Conservation (phyloP, 176 grass and related monocot species). For the Avena sativa region DNA sequence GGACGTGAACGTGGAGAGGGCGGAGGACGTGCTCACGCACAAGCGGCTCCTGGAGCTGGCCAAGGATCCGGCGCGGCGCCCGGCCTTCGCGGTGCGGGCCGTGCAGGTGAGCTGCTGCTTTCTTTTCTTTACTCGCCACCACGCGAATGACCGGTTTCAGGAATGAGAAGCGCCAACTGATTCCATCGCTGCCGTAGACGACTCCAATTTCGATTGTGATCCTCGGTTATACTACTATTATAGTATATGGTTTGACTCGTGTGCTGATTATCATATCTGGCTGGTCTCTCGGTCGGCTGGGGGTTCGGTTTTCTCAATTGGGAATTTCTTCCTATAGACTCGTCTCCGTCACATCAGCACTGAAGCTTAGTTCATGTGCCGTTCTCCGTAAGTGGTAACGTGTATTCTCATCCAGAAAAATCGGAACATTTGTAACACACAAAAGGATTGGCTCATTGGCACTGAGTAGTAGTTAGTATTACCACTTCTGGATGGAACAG, state of each 20-base stretch:
- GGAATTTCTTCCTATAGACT: background rate
- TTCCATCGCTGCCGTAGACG: slow-evolving; percentile 17
- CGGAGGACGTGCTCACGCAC: slow-evolving; percentile 76
- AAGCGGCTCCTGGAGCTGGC: slow-evolving; percentile 65
- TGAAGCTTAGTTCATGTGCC: background rate
- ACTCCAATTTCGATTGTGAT: background rate
- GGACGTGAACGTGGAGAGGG: slow-evolving; percentile 78
- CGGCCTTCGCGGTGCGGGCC: slow-evolving; percentile 58
- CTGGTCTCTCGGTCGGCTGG: background rate
- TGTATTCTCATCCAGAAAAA: background rate
- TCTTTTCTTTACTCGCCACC: too few relatives aligned
- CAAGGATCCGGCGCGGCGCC: slow-evolving; percentile 51
- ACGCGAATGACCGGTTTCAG: too few relatives aligned
- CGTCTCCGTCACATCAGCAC: background rate
- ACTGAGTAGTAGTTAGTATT: background rate
- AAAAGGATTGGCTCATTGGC: slow-evolving; percentile 7
- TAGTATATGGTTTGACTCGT: background rate
- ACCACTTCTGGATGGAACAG: background rate
- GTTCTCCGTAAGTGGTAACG: background rate
- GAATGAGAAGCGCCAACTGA: background rate
- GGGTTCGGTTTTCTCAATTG: slow-evolving; percentile 5
- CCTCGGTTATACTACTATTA: background rate
- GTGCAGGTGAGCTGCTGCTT: slow-evolving; percentile 56
- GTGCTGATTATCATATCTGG: slow-evolving; percentile 26
- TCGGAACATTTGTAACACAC: background rate